Evolutionary conservation across 2,329 filamentous ascomycete species (phyloP).

Genomic region (Pseudogymnoascus sp.): DNA sequence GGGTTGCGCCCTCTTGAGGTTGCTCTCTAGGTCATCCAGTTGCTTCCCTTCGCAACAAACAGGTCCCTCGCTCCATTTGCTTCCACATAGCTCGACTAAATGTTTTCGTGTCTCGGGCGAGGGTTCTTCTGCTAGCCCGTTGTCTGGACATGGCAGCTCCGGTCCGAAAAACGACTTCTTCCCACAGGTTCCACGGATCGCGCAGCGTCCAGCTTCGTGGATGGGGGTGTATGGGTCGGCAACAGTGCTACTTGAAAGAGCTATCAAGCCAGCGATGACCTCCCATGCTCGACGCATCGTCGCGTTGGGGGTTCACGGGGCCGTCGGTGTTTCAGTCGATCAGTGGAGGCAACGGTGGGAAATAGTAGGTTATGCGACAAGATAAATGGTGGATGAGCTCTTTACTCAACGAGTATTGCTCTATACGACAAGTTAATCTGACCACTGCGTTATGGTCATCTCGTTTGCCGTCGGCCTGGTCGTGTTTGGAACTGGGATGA

Average conservation of each 20-base stretch:
- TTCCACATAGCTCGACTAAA: conserved; percentile 77
- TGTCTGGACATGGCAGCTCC: conserved; percentile 87
- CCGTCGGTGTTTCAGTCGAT: conserved; percentile 2
- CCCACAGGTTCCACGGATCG: conserved; percentile 85
- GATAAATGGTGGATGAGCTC: background rate
- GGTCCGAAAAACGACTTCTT: conserved; percentile 85
- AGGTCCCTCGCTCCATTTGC: conserved; percentile 74
- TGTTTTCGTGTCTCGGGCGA: conserved; percentile 64
- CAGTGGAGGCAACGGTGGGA: background rate
- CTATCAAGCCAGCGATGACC: background rate
- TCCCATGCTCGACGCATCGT: background rate
- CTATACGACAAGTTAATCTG: background rate
- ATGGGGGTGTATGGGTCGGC: conserved; percentile 38
- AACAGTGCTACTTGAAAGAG: conserved; percentile 12
- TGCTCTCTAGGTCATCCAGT: conserved; percentile 72
- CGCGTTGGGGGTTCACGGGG: background rate
- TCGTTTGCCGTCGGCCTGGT: background rate
- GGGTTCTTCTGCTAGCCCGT: conserved; percentile 70
- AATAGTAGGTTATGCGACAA: background rate
- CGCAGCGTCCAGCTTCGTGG: conserved; percentile 83
- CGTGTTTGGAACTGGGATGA: background rate
- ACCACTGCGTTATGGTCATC: background rate
- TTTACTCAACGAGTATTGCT: background rate
- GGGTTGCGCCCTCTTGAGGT: conserved; percentile 77
- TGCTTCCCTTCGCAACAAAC: conserved; percentile 82